Evolutionary conservation across 352 stramenopile genomes (phyloP), one percentile per base, ranked within the genome.

Genomic region (Globisporangium parvum): DNA sequence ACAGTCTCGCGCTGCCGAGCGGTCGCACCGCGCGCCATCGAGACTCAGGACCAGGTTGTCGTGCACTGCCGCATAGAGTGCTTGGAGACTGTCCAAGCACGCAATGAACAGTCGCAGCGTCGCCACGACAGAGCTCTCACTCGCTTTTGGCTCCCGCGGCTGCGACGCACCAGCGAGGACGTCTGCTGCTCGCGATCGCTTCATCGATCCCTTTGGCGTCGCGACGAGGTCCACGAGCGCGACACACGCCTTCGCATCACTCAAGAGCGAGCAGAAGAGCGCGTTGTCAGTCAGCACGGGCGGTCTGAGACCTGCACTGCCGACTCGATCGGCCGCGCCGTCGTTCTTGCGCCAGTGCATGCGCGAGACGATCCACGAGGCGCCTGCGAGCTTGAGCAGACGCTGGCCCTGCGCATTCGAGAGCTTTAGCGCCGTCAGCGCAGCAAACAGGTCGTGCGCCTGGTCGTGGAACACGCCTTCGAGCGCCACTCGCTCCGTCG

Each of bases 331-430:
- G 20, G 33, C 47, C 8, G 6, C n/a, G 14, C 1, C 28, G 6
- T n/a, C 47, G 12, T n/a, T 18, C 10, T 37, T 20, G 18, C 24
- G 12, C 53, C 14, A 39, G 18, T 23, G 18, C 4, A 59, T 12
- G 14, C 17, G 47, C 3, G 39, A 48, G 12, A 83, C 41, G n/a
- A 87, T 66, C 74, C 74, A 85, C 44, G 65, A 66, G 20, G 70
- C 65, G 3, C 76, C 59, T 14, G 65, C 63, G 26, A 87, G 57
- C 60, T 85, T 85, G 51, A 87, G 40, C 40, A 85, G 35, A 2
- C 70, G 67, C 37, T 83, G 74, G 14, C 67, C 62, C 68, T 89
- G 72, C 31, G 68, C 72, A 55, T 86, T 89, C 6, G 79, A 87
- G 4, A 86, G 57, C 55, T 83, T 79, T 53, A 84, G 73, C 26